Evolutionary conservation across 2,329 filamentous ascomycete genomes (phyloP), one percentile per base, ranked within the genome.

Genomic region (Talaromyces verruculosus): DNA sequence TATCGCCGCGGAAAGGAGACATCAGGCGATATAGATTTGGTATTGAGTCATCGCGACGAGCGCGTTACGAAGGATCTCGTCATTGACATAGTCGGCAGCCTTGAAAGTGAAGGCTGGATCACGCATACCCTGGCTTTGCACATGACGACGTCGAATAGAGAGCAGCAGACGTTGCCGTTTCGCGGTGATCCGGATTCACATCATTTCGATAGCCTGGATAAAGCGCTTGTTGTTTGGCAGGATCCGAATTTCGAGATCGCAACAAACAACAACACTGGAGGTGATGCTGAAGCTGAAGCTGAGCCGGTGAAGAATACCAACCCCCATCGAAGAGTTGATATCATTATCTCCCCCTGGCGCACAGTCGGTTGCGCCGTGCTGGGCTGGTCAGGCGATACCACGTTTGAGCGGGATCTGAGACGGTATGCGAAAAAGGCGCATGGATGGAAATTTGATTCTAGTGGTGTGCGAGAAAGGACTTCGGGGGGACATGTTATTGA

Each of bases 221-320:
- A 97, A 76, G 93, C 93, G 0, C 81, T 98, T 62, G 90, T 97
- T 0, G 92, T 97, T 0, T 98, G 94, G 94, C 91, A 96, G 74
- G 83, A 93, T 72, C 89, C 89, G 0, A 61, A 77, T 4, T 85
- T 81, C 69, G 75, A 75, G 66, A 15, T 80, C 80, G 39, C 60
- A 22, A 33, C 10, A 11, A n/a, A 41, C 22, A 43, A 19, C 33
- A 11, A 1, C 3, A 35, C 33, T 35, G 33, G 33, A 35, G 8
- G 10, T 35, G 8, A 35, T 11, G 30, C 1, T 35, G 33, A 19
- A 5, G 19, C 35, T 30, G 61, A 39, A n/a, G 19, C 6, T 0
- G 74, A 76, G 58, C 49, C 33, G n/a, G 71, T 68, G 65, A 70
- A 85, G 72, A 93, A 93, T 67, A 84, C 87, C 0, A 92, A 92